Evolutionary conservation across 1,284 basidiomycete genomes (phyloP), one percentile per base, ranked within the genome.

Genomic region (Erythrobasidium hasegawianum): DNA sequence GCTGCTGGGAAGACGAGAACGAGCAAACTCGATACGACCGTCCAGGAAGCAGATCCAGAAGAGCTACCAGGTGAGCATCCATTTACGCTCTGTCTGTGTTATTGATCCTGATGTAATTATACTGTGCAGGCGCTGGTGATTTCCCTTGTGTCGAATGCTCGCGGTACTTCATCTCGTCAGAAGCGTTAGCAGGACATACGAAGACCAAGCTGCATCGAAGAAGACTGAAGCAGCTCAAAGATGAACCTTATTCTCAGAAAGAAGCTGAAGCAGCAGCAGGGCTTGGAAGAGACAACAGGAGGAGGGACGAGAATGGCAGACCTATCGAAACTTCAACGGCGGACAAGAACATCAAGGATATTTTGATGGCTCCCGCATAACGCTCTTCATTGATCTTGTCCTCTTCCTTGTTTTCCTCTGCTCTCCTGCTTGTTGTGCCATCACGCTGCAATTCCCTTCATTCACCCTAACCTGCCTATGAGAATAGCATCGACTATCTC

Each of bases 401-500:
- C n/a, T n/a, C n/a, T 26, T 27, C 26, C 58, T 33, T 22, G 20
- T 59, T 24, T 49, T 59, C 33, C 39, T 59, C 33, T 33, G 26
- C 10, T 11, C 39, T 41, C n/a, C n/a, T 52, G 24, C 18, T 41
- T 20, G 16, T 14, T 22, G 24, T 13, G 2, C 20, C n/a, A 47
- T 49, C 1, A 64, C 18, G 13, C 20, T 2, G n/a, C 27, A 39
- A 20, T n/a, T n/a, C n/a, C n/a, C n/a, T n/a, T n/a, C n/a, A n/a
- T n/a, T 45, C 53, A 49, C 18, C 18, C n/a, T 24, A 65, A 22
- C n/a, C 27, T 49, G 26, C 66, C 59, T n/a, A 68, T 62, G 7
- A 68, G 45, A 43, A 68, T 64, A 18, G 66, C 66, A 56, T 84
- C 80, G 0, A 80, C 84, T 68, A 78, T 76, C 41, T 83, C 81